Percentiles rank a stretch among this genome's conserved stretches.
phyloP scores from a whole-genome alignment of 257 asterid genomes.

The Scutellaria minor region DNA sequence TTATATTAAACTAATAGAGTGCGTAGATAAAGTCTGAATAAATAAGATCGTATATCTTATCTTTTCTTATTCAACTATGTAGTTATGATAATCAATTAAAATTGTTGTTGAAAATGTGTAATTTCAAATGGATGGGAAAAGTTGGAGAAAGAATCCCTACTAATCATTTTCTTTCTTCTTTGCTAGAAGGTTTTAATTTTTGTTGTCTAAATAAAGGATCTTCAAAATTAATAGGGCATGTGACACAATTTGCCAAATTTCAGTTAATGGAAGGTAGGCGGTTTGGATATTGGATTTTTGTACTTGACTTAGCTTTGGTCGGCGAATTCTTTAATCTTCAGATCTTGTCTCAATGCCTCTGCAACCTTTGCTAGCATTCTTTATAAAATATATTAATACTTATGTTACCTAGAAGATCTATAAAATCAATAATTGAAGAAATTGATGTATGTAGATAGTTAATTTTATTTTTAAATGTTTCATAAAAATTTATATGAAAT shows the following conservation, averaged over 20 bases:
- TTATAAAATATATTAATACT: background rate
- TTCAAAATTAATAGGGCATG: background rate
- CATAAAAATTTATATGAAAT: too few species aligned
- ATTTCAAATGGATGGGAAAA: too few species aligned
- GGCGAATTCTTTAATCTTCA: slow-evolving; percentile 36
- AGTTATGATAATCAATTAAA: too few species aligned
- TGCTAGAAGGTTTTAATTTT: background rate
- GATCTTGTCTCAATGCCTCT: background rate
- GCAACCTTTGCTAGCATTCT: background rate
- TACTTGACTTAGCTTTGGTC: slow-evolving; percentile 33
- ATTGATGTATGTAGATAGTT: background rate
- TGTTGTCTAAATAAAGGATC: background rate
- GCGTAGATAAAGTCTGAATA: too few species aligned
- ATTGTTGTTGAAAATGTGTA: too few species aligned
- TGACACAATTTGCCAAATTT: background rate
- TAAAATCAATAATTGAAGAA: background rate
- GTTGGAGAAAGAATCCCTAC: too few species aligned
- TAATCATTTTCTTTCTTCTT: background rate
- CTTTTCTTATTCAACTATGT: too few species aligned
- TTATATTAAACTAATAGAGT: too few species aligned
- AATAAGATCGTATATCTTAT: too few species aligned
- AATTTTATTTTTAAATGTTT: background rate
- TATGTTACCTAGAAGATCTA: background rate
- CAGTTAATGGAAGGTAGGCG: slow-evolving; percentile 31
- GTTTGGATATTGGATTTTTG: slow-evolving; percentile 32